Evolutionary conservation across 345 rosid species (phyloP).

Genomic region (Salix brachista): DNA sequence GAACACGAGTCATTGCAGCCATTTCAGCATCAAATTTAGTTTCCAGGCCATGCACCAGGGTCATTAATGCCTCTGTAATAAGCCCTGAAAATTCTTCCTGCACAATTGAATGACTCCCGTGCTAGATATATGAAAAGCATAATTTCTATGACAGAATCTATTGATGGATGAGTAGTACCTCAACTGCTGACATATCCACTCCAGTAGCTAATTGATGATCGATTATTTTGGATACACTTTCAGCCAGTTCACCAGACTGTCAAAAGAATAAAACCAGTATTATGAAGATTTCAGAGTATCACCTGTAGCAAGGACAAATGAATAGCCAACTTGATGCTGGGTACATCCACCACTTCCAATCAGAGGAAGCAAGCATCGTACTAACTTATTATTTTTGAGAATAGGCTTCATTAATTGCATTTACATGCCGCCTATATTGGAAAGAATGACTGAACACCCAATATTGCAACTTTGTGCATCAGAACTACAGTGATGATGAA

Average conservation of each 20-base stretch:
- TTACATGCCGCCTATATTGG: too few species aligned
- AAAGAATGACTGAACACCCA: neutral
- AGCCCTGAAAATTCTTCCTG: conserved; percentile 98
- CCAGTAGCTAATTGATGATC: conserved; percentile 78
- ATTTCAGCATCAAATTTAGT: conserved; percentile 93
- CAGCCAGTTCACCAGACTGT: conserved; percentile 93
- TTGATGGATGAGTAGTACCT: conserved; percentile 46
- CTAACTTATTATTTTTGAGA: too few species aligned
- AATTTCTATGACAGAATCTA: conserved; percentile 8
- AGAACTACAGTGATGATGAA: too few species aligned
- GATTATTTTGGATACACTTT: conserved; percentile 84
- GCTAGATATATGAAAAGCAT: conserved; percentile 15
- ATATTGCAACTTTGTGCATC: neutral
- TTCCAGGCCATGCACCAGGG: conserved; percentile 89
- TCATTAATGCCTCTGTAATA: conserved; percentile 80
- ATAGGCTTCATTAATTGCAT: too few species aligned
- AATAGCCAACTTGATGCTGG: neutral
- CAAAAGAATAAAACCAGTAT: conserved; percentile 28
- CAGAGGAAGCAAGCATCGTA: too few species aligned
- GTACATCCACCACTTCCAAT: neutral
- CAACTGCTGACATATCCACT: conserved; percentile 85
- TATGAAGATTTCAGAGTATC: conserved; percentile 9
- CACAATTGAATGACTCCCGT: conserved; percentile 19
- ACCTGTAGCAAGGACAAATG: neutral
- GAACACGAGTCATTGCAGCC: conserved; percentile 94